phyloP scores from a whole-genome alignment of 2,329 filamentous ascomycete genomes.

The Pseudogymnoascus sp. region DNA sequence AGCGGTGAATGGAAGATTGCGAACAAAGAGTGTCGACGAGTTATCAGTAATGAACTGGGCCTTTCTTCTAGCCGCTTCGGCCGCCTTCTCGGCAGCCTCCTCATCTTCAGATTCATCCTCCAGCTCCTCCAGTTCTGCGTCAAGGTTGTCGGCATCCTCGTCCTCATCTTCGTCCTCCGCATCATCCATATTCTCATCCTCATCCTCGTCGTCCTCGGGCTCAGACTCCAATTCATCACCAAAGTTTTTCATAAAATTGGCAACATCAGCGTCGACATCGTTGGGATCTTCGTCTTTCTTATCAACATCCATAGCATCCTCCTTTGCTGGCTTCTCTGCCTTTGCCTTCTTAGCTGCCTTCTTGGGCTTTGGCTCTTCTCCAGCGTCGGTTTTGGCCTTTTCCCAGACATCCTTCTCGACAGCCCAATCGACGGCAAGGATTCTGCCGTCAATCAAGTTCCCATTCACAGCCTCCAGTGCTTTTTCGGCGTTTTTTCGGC shows the following conservation, averaged over 20 bases:
- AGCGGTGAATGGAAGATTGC: constrained; percentile 85
- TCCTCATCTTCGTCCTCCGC: constrained; percentile 54
- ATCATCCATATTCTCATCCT: constrained; percentile 38
- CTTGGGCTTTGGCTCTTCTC: constrained; percentile 25
- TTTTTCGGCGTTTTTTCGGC: constrained; percentile 84
- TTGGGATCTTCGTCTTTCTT: constrained; percentile 33
- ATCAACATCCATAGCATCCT: constrained; percentile 22
- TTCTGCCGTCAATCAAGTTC: constrained; percentile 80
- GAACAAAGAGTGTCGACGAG: constrained; percentile 77
- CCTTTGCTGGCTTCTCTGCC: constrained; percentile 28
- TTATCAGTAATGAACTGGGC: constrained; percentile 50
- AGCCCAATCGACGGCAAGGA: constrained; percentile 91
- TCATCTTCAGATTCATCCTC: constrained; percentile 34
- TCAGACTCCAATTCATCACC: constrained; percentile 33
- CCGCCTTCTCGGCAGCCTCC: constrained; percentile 34
- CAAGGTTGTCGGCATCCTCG: constrained; percentile 38
- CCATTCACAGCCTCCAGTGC: constrained; percentile 82
- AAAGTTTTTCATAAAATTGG: constrained; percentile 30
- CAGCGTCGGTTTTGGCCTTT: constrained; percentile 44
- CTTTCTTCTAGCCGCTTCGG: constrained; percentile 31
- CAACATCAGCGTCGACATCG: constrained; percentile 26
- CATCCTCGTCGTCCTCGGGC: constrained; percentile 28
- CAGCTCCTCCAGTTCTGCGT: constrained; percentile 33
- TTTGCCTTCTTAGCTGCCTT: constrained; percentile 25
- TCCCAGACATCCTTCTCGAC: constrained; percentile 88